Conservation (phyloP, 805 yeast species). For the Candida vaughaniae region DNA sequence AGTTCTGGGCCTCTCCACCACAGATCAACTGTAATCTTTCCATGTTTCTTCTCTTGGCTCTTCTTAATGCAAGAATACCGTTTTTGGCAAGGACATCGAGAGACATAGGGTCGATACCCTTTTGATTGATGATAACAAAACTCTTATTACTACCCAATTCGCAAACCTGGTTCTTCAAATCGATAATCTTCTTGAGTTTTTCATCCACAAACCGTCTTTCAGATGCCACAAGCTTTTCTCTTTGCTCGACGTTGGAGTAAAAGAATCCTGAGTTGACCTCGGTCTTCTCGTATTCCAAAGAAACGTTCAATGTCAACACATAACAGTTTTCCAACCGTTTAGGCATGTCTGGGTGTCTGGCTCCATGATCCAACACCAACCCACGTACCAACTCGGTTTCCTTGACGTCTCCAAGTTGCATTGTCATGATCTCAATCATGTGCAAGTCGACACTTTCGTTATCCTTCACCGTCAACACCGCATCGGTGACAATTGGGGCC, state of each 20-base stretch:
- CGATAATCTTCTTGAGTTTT: slow-evolving; percentile 86
- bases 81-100: slow-evolving; percentile 90
- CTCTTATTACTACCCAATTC: slow-evolving; percentile 68
- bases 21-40: slow-evolving; percentile 94
- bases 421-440: slow-evolving; percentile 97
- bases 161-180: slow-evolving; percentile 89
- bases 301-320: slow-evolving; percentile 86
- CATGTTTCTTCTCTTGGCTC: slow-evolving; percentile 99
- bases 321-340: slow-evolving; percentile 77
- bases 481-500: slow-evolving; percentile 95
- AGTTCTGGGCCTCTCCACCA: slow-evolving; percentile 97
- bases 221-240: slow-evolving; percentile 89
- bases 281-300: slow-evolving; percentile 94
- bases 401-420: slow-evolving; percentile 88
- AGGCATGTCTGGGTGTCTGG: slow-evolving; percentile 99
- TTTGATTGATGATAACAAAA: slow-evolving; percentile 94
- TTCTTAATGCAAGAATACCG: slow-evolving; percentile 88
- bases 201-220: slow-evolving; percentile 95
- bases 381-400: slow-evolving; percentile 86
- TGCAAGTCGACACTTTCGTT: slow-evolving; percentile 71
- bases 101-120: slow-evolving; percentile 98
- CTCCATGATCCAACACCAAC: slow-evolving; percentile 95
- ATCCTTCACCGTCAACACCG: slow-evolving; percentile 71
- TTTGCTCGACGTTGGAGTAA: slow-evolving; percentile 92
- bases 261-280: slow-evolving; percentile 96